Percentiles rank a stretch among this genome's conserved stretches.
These are phyloP conservation scores for Kwoniella europaea DNA, from an alignment of 768 basidiomycete genomes.

Conservation along the genomic window DNA sequence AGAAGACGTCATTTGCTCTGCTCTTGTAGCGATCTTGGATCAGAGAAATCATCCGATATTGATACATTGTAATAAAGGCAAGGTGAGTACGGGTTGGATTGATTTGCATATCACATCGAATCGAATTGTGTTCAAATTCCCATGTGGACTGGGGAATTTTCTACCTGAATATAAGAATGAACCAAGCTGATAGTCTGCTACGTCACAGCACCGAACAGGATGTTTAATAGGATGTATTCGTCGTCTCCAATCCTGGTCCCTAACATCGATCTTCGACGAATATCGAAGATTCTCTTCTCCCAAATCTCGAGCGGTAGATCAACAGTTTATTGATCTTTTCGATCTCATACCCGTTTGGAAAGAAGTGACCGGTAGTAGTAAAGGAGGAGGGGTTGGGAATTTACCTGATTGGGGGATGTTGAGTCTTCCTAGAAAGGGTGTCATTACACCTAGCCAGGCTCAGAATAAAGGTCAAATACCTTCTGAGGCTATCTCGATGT, in stretches of 20 bases:
- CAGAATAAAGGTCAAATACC: not conserved
- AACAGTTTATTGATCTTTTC: conserved; percentile 60
- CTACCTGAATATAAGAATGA: too few relatives aligned
- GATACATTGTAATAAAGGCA: conserved; percentile 62
- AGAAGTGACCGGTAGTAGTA: conserved; percentile 17
- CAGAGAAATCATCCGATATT: conserved; percentile 58
- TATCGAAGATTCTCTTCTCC: conserved; percentile 58
- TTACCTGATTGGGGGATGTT: conserved; percentile 51
- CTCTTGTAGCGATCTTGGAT: conserved; percentile 58
- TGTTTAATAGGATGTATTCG: conserved; percentile 60
- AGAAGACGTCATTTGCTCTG: conserved; percentile 58
- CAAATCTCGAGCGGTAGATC: conserved; percentile 59
- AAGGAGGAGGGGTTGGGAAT: conserved; percentile 40
- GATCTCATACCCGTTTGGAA: conserved; percentile 50
- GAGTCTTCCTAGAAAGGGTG: conserved; percentile 24
- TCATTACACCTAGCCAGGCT: not conserved
- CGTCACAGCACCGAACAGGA: conserved; percentile 59
- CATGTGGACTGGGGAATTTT: not conserved
- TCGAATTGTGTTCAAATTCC: not conserved
- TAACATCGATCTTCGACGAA: conserved; percentile 57
- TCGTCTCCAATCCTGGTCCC: conserved; percentile 58
- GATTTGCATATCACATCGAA: not conserved
- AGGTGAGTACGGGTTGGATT: conserved; percentile 44
- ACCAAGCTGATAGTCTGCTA: not conserved
- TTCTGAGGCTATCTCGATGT: not conserved